Base-by-base conservation (phyloP, 495 filamentous ascomycete genomes). In the Umbilicaria muhlenbergii region DNA sequence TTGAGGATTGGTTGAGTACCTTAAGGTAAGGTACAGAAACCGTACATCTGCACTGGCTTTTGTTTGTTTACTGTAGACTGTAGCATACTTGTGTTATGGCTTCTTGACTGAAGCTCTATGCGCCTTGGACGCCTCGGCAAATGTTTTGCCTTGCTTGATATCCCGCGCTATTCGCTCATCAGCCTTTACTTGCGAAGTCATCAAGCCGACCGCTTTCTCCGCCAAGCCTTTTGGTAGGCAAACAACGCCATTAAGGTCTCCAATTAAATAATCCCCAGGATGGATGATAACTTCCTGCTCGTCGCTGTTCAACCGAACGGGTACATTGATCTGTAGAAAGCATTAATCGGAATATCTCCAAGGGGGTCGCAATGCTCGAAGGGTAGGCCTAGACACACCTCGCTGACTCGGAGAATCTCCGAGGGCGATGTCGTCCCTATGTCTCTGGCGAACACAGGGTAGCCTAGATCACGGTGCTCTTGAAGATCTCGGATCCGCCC, bases 231-330 rank as follows among this genome's bases (percentile, higher is more conserved):
- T 53, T 17, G 65, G 65, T 21, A 58, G 35, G 43, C 57, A 56
- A 5, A 77, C 71, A 0, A 76, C 72, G 3, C 75, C 75, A 47
- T 79, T 70, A 14, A 66, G 36, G 40, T 79, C 74, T 0, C 61
- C 74, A 14, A 79, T 54, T 21, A 79, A 48, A 45, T 74, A 76
- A 47, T 79, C 75, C 0, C 71, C 74, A 0, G 73, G 74, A 1
- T 58, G 50, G 31, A 78, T 63, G 15, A 57, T 54, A 37, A 68
- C 67, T 17, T 71, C 63, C 39, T 69, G 65, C 45, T 57, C 51
- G 14, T 58, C 62, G 34, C 54, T 59, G 28, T 56, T 47, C 37
- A 60, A 53, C 5, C 42, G 44, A 1, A 64, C 62, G 1, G 61
- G 64, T 3, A 55, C 54, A 41, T 65, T 59, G 36, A 54, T 44